Evolutionary conservation across 2,329 filamentous ascomycete genomes (phyloP).

Genomic region (Ophiostoma tasmaniense): DNA sequence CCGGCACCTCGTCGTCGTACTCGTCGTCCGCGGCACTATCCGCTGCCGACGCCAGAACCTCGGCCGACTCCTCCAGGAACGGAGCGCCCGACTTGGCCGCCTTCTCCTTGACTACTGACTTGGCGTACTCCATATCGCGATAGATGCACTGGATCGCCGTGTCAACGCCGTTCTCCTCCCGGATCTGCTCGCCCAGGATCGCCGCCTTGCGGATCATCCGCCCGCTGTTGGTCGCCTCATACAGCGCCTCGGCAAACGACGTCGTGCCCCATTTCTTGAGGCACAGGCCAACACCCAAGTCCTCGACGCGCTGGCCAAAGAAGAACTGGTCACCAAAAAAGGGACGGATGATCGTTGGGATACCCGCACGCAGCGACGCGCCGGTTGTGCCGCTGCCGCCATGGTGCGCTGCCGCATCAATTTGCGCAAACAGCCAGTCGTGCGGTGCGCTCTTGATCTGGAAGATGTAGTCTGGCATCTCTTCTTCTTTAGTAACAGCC

Average conservation of each 20-base stretch:
- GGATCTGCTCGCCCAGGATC: slow-evolving; percentile 76
- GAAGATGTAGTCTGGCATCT: slow-evolving; percentile 47
- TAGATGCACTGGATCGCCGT: slow-evolving; percentile 89
- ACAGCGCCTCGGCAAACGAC: slow-evolving; percentile 75
- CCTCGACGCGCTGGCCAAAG: slow-evolving; percentile 82
- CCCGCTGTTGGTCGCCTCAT: slow-evolving; percentile 83
- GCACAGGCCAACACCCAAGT: slow-evolving; percentile 84
- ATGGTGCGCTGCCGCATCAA: slow-evolving; percentile 91
- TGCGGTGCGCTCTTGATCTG: slow-evolving; percentile 88
- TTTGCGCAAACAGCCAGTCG: slow-evolving; percentile 91
- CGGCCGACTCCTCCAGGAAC: neutral
- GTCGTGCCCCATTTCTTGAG: slow-evolving; percentile 85
- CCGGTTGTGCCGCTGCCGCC: slow-evolving; percentile 93
- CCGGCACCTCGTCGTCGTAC: slow-evolving; percentile 54
- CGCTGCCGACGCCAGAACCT: neutral
- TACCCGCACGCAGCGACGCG: slow-evolving; percentile 79
- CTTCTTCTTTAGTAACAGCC: neutral
- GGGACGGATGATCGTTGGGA: slow-evolving; percentile 89
- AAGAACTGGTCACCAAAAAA: slow-evolving; percentile 99
- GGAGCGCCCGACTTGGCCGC: slow-evolving; percentile 33
- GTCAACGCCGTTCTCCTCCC: slow-evolving; percentile 80
- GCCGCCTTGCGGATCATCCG: slow-evolving; percentile 85
- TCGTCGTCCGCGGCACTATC: slow-evolving; percentile 37
- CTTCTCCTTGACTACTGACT: slow-evolving; percentile 65
- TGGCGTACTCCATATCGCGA: slow-evolving; percentile 88